Evolutionary conservation across 2,329 filamentous ascomycete genomes (phyloP).

Genomic region (Pseudogymnoascus sp.): DNA sequence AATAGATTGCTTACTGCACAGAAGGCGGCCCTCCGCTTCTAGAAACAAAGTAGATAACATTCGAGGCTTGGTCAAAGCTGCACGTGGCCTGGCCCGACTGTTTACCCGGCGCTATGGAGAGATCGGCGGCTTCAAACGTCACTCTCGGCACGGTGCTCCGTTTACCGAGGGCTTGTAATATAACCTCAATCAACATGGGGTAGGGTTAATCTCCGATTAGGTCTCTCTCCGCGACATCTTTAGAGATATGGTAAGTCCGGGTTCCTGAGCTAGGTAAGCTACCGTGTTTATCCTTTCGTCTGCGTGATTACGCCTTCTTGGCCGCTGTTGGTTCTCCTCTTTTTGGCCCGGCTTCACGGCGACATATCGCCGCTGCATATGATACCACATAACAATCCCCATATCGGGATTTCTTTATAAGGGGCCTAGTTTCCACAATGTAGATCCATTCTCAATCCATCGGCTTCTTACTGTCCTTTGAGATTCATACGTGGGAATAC

Average conservation of each 20-base stretch:
- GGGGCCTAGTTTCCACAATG: background rate
- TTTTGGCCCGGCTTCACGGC: background rate
- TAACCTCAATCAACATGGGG: constrained; percentile 6
- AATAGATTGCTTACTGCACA: constrained; percentile 8
- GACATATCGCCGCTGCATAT: background rate
- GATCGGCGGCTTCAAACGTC: constrained; percentile 1
- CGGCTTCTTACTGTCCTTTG: background rate
- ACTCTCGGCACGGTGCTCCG: background rate
- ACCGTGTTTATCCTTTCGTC: background rate
- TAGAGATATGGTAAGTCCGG: background rate
- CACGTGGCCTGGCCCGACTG: constrained; percentile 8
- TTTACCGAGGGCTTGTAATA: constrained; percentile 3
- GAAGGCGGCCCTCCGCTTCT: constrained; percentile 2
- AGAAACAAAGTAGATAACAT: background rate
- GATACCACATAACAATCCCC: background rate
- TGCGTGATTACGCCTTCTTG: background rate
- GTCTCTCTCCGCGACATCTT: background rate
- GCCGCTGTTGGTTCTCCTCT: background rate
- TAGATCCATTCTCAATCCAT: constrained; percentile 5
- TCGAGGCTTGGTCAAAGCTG: background rate
- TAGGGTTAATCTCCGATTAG: constrained; percentile 8
- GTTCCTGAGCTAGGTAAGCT: background rate
- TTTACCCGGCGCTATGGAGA: constrained; percentile 4
- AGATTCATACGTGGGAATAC: constrained; percentile 3
- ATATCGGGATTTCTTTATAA: background rate